phyloP scores from a whole-genome alignment of 225 moss, liverwort and hornwort species.

The Climacium dendroides region DNA sequence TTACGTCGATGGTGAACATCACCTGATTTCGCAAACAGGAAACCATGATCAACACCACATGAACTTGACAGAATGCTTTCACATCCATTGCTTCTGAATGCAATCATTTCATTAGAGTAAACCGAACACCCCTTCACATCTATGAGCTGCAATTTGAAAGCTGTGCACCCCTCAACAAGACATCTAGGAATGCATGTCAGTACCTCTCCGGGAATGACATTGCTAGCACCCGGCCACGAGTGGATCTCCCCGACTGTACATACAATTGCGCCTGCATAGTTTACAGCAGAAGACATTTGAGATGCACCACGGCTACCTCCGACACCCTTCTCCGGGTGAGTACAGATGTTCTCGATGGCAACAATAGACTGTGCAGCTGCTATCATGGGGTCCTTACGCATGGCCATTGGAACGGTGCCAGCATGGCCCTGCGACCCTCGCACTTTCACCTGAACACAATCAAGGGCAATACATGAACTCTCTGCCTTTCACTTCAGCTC shows the following conservation, averaged over 20 bases:
- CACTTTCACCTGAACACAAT: slow-evolving; percentile 52
- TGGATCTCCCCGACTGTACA: slow-evolving; percentile 93
- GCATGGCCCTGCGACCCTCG: slow-evolving; percentile 85
- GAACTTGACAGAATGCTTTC: not conserved
- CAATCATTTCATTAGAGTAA: not conserved
- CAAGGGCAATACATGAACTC: not conserved
- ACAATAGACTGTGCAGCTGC: slow-evolving; percentile 87
- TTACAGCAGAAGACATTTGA: slow-evolving; percentile 15
- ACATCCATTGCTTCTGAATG: not conserved
- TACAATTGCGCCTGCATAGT: slow-evolving; percentile 40
- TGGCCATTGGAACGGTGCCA: slow-evolving; percentile 90
- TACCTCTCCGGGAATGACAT: slow-evolving; percentile 96
- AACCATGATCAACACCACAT: not conserved
- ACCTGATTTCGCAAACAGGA: slow-evolving; percentile 29
- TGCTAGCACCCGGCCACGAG: slow-evolving; percentile 92
- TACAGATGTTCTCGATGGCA: slow-evolving; percentile 73
- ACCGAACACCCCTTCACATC: not conserved
- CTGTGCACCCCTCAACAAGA: not conserved
- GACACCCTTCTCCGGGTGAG: slow-evolving; percentile 40
- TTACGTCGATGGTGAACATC: slow-evolving; percentile 68
- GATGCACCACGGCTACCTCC: slow-evolving; percentile 38
- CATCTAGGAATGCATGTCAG: not conserved
- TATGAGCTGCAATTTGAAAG: not conserved
- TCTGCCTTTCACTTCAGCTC: not conserved
- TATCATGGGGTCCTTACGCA: slow-evolving; percentile 93